phyloP scores from a whole-genome alignment of 169 alveolate species.

The Plasmodium adleri region DNA sequence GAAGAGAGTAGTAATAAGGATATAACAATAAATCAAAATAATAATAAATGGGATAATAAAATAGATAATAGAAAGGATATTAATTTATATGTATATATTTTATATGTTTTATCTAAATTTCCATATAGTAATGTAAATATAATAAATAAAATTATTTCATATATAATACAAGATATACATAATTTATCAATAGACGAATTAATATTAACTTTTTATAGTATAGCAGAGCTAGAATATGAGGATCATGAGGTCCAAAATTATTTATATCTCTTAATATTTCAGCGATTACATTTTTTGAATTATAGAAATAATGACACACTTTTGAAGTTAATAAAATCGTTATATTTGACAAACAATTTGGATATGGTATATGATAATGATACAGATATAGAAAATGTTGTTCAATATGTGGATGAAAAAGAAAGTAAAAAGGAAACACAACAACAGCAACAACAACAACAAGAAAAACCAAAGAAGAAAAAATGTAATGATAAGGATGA shows the following conservation, averaged over 20 bases:
- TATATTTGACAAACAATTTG: slow-evolving; percentile 15
- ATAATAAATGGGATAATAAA: not conserved
- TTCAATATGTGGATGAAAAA: not conserved
- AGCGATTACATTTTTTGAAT: slow-evolving; percentile 15
- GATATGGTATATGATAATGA: not conserved
- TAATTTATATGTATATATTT: slow-evolving; percentile 38
- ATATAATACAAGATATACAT: slow-evolving; percentile 5
- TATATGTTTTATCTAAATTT: slow-evolving; percentile 45
- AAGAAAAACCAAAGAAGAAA: not conserved
- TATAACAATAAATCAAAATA: not conserved
- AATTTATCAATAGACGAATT: slow-evolving; percentile 56
- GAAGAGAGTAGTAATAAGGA: not conserved
- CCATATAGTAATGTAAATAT: slow-evolving; percentile 51
- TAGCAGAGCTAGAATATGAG: slow-evolving; percentile 44
- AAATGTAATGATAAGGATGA: not conserved
- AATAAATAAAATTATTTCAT: slow-evolving; percentile 11
- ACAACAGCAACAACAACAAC: too few species aligned
- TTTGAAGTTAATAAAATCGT: slow-evolving; percentile 21
- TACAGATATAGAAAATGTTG: not conserved
- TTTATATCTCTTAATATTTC: slow-evolving; percentile 36
- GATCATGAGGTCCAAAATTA: slow-evolving; percentile 6
- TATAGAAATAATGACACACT: slow-evolving; percentile 33
- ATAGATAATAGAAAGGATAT: not conserved
- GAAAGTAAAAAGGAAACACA: not conserved
- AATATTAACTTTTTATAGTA: slow-evolving; percentile 51